phyloP scores from a whole-genome alignment of 257 asterid species.

The Coffea canephora region DNA sequence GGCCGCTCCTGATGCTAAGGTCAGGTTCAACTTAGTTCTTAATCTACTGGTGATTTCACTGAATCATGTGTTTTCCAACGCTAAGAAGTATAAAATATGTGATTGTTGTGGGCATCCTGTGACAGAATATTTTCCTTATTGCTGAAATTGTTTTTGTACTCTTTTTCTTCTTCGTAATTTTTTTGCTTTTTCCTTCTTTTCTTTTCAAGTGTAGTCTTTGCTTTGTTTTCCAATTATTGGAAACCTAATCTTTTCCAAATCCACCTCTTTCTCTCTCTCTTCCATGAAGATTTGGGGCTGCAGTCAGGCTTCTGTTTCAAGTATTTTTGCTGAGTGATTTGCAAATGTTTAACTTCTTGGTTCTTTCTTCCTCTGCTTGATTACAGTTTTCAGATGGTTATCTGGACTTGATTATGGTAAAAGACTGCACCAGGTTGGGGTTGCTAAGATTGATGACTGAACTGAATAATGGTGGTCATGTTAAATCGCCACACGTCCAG shows the following conservation, averaged over 20 bases:
- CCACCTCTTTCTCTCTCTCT: background rate
- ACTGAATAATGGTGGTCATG: constrained; percentile 70
- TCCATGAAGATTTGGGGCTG: background rate
- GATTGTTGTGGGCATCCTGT: background rate
- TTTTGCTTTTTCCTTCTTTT: background rate
- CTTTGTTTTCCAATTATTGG: background rate
- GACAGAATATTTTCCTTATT: background rate
- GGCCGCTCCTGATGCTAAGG: constrained; percentile 99
- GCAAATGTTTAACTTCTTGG: background rate
- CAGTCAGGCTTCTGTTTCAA: background rate
- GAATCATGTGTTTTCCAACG: background rate
- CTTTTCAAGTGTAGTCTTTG: background rate
- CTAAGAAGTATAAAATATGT: background rate
- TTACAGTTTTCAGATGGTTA: constrained; percentile 96
- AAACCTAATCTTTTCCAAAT: background rate
- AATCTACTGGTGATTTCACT: background rate
- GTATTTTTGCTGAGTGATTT: background rate
- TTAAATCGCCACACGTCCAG: constrained; percentile 65
- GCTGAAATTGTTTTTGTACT: too few relatives aligned
- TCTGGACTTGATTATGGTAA: constrained; percentile 82
- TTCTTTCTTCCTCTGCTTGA: background rate
- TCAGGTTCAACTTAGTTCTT: constrained; percentile 25
- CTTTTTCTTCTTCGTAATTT: background rate
- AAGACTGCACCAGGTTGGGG: constrained; percentile 62
- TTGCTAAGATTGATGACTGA: constrained; percentile 60